Evolutionary conservation across 441 rosid genomes (phyloP), one percentile per base, ranked within the genome.

Genomic region (Biscutella auriculata): DNA sequence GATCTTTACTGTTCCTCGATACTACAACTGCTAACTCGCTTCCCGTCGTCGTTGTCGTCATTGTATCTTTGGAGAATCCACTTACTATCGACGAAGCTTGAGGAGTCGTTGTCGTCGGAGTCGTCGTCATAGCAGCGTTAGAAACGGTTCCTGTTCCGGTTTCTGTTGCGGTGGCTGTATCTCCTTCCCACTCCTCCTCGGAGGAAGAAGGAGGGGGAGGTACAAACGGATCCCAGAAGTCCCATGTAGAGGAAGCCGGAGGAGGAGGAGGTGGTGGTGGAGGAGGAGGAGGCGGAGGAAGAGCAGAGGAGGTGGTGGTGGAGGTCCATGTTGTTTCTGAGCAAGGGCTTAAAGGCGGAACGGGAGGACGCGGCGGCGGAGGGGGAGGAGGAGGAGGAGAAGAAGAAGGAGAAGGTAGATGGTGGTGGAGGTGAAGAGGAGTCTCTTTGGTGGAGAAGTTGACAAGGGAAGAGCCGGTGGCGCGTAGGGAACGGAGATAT

Each of bases 161-260:
- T 1, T 27, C 64, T 0, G 95, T 81, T 5, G 72, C 63, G 2
- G 81, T 74, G 33, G 73, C 63, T 14, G 83, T 76, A 39, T 70
- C 83, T 6, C 75, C 97, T 62, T 82, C 96, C 96, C 91, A 85
- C 12, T 83, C 95, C 45, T 82, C 94, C 74, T 82, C 90, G 1
- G 82, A 66, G 33, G 73, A 61, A 45, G 75, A 60, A 34, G 71
- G 79, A 67, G 57, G 78, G 35, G 34, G 84, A 52, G 81, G 92
- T 12, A 67, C 63, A 57, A 88, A 91, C 2, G 98, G 96, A 70
- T 87, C 90, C 98, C 93, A 91, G 61, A 91, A 91, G 63, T 91
- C 98, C 98, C 96, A 91, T 46, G 83, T 74, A 5, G 92, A 82
- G 1, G 88, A 76, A 26, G 69, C 65, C 4, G 76, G 67, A 5